phyloP scores from a whole-genome alignment of 768 basidiomycete genomes.

The Amanita jacksonii region DNA sequence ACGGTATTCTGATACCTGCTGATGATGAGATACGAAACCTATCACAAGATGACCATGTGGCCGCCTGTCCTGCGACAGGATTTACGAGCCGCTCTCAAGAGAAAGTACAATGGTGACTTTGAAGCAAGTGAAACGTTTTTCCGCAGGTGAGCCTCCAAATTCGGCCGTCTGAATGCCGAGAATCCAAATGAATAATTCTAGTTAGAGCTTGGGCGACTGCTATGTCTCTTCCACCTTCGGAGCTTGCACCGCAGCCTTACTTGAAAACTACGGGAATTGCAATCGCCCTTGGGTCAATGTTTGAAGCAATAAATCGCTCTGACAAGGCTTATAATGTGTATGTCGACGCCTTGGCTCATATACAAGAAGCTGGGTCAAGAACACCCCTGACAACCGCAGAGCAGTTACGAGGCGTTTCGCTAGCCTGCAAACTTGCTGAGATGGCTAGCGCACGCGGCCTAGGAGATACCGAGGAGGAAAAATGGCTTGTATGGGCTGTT shows the following conservation, averaged over 20 bases:
- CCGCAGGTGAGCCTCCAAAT: slow-evolving; percentile 33
- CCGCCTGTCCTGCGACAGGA: slow-evolving; percentile 53
- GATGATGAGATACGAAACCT: slow-evolving; percentile 41
- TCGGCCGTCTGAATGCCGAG: neutral
- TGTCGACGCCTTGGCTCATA: slow-evolving; percentile 22
- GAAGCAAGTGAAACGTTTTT: slow-evolving; percentile 43
- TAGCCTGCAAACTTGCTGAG: slow-evolving; percentile 36
- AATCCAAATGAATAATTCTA: slow-evolving; percentile 1
- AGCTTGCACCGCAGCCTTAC: slow-evolving; percentile 37
- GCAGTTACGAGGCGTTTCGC: slow-evolving; percentile 26
- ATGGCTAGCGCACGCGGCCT: slow-evolving; percentile 17
- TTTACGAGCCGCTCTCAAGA: slow-evolving; percentile 55
- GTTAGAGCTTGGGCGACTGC: slow-evolving; percentile 50
- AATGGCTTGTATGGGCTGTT: slow-evolving; percentile 32
- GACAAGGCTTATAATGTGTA: slow-evolving; percentile 31
- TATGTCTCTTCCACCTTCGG: slow-evolving; percentile 29
- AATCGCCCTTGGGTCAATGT: slow-evolving; percentile 46
- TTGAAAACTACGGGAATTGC: slow-evolving; percentile 64
- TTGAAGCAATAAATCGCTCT: slow-evolving; percentile 31
- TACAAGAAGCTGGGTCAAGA: slow-evolving; percentile 20
- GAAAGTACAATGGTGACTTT: slow-evolving; percentile 48
- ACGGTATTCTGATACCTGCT: slow-evolving; percentile 8
- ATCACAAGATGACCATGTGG: slow-evolving; percentile 53
- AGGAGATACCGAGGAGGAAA: slow-evolving; percentile 28
- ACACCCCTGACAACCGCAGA: slow-evolving; percentile 19